Conservation (phyloP, 495 filamentous ascomycete genomes). For the Penicillium odoratum region DNA sequence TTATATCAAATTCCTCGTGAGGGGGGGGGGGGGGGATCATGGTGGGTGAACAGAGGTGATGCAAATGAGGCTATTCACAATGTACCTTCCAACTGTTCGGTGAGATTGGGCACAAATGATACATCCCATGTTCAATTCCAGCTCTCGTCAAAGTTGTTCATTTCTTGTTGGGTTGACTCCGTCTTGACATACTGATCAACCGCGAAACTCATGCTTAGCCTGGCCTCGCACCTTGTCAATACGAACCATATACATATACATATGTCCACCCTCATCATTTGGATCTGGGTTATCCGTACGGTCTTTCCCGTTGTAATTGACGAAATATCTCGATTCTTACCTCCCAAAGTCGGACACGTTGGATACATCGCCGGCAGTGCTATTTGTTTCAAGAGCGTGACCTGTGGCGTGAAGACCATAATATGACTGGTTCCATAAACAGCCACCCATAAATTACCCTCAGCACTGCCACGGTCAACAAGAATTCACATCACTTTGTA, state of each 20-base stretch:
- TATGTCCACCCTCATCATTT: conserved; percentile 22
- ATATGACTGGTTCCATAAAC: conserved; percentile 15
- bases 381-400: conserved; percentile 17
- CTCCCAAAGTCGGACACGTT: conserved; percentile 20
- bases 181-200: conserved; percentile 1
- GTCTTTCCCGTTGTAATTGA: conserved; percentile 15
- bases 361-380: conserved; percentile 17
- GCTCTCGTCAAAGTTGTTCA: no score
- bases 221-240: conserved; percentile 10
- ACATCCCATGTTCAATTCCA: no score
- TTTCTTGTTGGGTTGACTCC: no score
- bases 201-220: conserved; percentile 22
- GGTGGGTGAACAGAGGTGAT: no score
- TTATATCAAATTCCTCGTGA: no score
- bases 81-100: no score
- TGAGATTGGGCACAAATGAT: no score
- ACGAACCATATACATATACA: conserved; percentile 24
- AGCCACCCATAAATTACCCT: conserved; percentile 23
- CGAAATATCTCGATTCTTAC: conserved; percentile 13
- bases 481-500: background rate
- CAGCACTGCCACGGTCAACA: conserved; percentile 8
- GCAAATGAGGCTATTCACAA: no score
- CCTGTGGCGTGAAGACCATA: conserved; percentile 22
- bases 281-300: conserved; percentile 13
- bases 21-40: no score